Evolutionary conservation across 805 yeast genomes (phyloP), one percentile per base, ranked within the genome.

Genomic region (Monosporozyma solicola): DNA sequence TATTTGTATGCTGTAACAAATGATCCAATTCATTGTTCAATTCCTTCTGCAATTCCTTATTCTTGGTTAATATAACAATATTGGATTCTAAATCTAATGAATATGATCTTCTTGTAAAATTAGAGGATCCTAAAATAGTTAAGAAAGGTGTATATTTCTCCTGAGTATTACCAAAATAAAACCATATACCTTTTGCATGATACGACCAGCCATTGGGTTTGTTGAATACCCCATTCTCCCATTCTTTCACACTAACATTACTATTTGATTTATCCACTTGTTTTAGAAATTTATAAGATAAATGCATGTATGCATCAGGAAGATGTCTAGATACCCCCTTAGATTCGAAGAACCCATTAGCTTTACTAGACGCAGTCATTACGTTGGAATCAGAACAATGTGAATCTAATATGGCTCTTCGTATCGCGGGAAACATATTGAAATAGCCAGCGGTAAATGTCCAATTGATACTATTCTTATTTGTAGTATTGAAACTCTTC

Each of bases 161-260:
- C 9, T 7, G 7, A 2, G 70, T 74, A 0, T 89, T 85, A 11
- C 74, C 72, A 16, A 31, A 25, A 8, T 80, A 74, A 0, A 87
- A 70, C 98, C 98, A 94, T 4, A 92, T 72, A 1, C 99, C 99
- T 65, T 94, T 94, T 13, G 99, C 98, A 65, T 94, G 99, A 67
- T 94, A 94, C 0, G 97, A 87, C 98, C 99, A 92, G 1, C 99
- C 99, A 31, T 74, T 78, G 0, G 83, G 78, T 7, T 85, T 79
- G 63, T 89, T 88, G 3, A 89, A 96, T 2, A 82, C 73, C 1
- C 99, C 99, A 49, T 79, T 81, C 62, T 80, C 78, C 99, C 99
- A 94, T 68, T 92, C 98, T 53, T 75, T 75, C 39, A 94, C 71
- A 20, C 71, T 68, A 32, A 92, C 82, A 37, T 72, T 2, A 71